Conservation (phyloP, 352 stramenopile species). For the Pythium oligandrum region DNA sequence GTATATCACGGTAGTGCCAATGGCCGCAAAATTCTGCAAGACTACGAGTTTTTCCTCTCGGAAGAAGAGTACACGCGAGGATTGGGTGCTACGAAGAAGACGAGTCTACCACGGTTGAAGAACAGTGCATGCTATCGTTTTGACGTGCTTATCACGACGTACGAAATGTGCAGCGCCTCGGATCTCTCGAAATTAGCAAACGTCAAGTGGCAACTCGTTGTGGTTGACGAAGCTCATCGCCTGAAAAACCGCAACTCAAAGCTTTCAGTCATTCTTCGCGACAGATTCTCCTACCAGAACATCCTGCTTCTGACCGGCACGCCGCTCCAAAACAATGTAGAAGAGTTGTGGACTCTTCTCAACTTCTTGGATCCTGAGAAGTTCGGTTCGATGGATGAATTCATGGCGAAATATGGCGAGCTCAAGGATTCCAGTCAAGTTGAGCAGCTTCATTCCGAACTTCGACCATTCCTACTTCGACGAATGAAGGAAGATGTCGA, state of each 20-base stretch:
- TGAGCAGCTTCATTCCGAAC: constrained; percentile 77
- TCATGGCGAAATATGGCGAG: constrained; percentile 93
- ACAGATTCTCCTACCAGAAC: constrained; percentile 75
- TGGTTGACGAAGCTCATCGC: constrained; percentile 99
- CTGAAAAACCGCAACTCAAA: constrained; percentile 98
- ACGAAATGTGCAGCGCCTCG: constrained; percentile 96
- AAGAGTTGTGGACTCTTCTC: constrained; percentile 97
- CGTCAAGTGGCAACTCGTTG: constrained; percentile 92
- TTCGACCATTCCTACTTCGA: constrained; percentile 83
- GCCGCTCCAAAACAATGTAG: constrained; percentile 87
- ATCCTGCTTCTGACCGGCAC: constrained; percentile 90
- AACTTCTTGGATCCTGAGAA: constrained; percentile 95
- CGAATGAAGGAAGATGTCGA: constrained; percentile 90
- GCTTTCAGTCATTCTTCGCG: constrained; percentile 81
- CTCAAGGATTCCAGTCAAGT: constrained; percentile 88
- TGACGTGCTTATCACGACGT: constrained; percentile 99
- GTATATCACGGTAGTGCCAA: constrained; percentile 96
- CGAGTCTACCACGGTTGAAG: constrained; percentile 28
- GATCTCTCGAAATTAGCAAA: constrained; percentile 93
- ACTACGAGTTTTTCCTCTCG: constrained; percentile 93
- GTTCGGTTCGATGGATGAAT: constrained; percentile 93
- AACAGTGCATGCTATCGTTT: constrained; percentile 86
- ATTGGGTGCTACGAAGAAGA: constrained; percentile 9
- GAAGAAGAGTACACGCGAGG: constrained; percentile 33
- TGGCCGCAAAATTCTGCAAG: constrained; percentile 88